Evolutionary conservation across 2,329 filamentous ascomycete genomes (phyloP), one percentile per base, ranked within the genome.

Genomic region (Colletotrichum eremochloae): DNA sequence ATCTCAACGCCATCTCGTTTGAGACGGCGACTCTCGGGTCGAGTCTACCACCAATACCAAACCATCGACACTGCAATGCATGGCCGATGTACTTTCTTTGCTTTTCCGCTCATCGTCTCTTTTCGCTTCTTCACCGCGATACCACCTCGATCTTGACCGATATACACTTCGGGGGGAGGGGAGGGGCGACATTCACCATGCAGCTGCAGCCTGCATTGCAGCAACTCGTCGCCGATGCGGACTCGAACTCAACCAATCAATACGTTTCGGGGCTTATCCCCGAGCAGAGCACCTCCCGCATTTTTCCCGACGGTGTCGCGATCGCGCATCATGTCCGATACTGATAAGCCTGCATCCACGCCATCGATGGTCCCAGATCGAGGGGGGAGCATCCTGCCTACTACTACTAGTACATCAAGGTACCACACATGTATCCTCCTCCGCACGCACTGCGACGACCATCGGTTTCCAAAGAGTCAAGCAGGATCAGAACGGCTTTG

Each of bases 41-140:
- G 33, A 40, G 46, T 38, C 33, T 50, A 44, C 46, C 36, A 40
- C 60, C 46, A 24, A 29, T 40, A 52, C 33, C 60, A 11, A 46
- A 29, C n/a, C 11, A 33, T 63, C 46, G n/a, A 46, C 60, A 31
- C 14, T 40, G 33, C 9, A 38, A 33, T 52, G 24, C 40, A 15
- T 40, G 12, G 5, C n/a, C 48, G 40, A 53, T 24, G 33, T 2
- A 31, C 61, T 46, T 46, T 60, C 38, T 38, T 71, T 68, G 52
- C 69, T 71, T 71, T 71, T 71, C 65, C 44, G 42, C 52, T 11
- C 67, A 50, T 70, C 62, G 62, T 68, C 58, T 68, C 58, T 68
- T 71, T 71, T 38, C 65, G 52, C 69, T 58, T 68, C 36, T 44
- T 38, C 12, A 63, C 52, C 31, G 42, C 58, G 58, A 60, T 68